Percentiles rank a stretch among this genome's conserved stretches.
Conservation (phyloP, 305 asterid species). For the Fraxinus baroniana region DNA sequence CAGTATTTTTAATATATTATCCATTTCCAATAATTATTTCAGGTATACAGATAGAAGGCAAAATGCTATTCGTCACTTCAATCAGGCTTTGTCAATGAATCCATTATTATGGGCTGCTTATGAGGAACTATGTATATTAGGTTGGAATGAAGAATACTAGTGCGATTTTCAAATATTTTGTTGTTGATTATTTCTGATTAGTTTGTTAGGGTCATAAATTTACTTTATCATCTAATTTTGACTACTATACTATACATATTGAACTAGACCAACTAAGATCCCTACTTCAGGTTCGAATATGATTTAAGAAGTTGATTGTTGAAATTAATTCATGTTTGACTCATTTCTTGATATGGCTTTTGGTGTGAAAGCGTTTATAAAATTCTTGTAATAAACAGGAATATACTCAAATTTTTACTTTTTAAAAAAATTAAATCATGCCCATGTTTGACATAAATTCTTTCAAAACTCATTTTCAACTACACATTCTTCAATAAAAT, state of each 20-base stretch:
- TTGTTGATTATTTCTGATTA: background rate
- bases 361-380: too few relatives aligned
- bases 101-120: slow-evolving; percentile 96
- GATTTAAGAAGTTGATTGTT: background rate
- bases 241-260: background rate
- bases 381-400: background rate
- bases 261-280: background rate
- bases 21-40: slow-evolving; percentile 31
- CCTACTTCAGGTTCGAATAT: background rate
- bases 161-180: background rate
- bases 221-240: background rate
- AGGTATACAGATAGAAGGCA: slow-evolving; percentile 92
- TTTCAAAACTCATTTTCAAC: too few relatives aligned
- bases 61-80: slow-evolving; percentile 82
- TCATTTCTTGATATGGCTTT: background rate
- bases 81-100: slow-evolving; percentile 86
- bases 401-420: background rate
- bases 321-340: background rate
- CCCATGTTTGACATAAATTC: too few relatives aligned
- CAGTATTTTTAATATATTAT: slow-evolving; percentile 1
- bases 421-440: background rate
- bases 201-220: background rate
- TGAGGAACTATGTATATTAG: slow-evolving; percentile 92
- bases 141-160: slow-evolving; percentile 33
- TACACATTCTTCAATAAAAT: too few relatives aligned